Conservation (phyloP, 768 basidiomycete genomes). For the Glaciozyma martinii region DNA sequence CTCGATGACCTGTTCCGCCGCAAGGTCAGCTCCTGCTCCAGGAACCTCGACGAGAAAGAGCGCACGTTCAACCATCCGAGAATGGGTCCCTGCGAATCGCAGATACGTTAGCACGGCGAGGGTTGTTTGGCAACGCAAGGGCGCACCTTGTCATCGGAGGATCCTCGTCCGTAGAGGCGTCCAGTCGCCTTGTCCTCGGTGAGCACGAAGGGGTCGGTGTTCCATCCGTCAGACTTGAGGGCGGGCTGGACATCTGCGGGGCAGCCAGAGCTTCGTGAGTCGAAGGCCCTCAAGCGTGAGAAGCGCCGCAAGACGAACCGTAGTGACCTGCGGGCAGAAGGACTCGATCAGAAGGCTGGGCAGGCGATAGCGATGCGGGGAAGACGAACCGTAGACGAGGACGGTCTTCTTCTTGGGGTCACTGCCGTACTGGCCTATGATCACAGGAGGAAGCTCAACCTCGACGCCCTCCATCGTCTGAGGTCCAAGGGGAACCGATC, state of each 20-base stretch:
- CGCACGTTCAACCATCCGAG: slow-evolving; percentile 31
- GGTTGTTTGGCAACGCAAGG: slow-evolving; percentile 44
- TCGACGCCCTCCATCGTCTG: slow-evolving; percentile 64
- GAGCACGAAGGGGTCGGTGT: slow-evolving; percentile 72
- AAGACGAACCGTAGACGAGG: slow-evolving; percentile 60
- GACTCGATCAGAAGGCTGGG: not conserved
- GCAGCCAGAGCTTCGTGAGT: too few relatives aligned
- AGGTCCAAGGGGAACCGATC: slow-evolving; percentile 63
- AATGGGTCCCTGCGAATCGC: slow-evolving; percentile 6
- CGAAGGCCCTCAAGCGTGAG: too few relatives aligned
- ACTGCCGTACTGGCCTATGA: slow-evolving; percentile 70
- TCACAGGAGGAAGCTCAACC: slow-evolving; percentile 66
- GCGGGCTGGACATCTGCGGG: slow-evolving; percentile 54
- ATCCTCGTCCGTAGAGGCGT: slow-evolving; percentile 73
- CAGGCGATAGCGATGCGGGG: not conserved
- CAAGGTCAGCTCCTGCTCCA: not conserved
- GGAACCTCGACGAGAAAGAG: not conserved
- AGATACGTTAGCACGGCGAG: not conserved
- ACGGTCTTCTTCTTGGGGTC: slow-evolving; percentile 89
- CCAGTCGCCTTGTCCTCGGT: slow-evolving; percentile 49
- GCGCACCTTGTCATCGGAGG: slow-evolving; percentile 71
- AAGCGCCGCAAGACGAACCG: slow-evolving; percentile 36
- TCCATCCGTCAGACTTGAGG: slow-evolving; percentile 67
- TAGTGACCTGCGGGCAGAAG: slow-evolving; percentile 50
- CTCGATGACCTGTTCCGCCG: slow-evolving; percentile 51